Evolutionary conservation across 257 asterid genomes (phyloP), one percentile per base, ranked within the genome.

Genomic region (Salvia splendens): DNA sequence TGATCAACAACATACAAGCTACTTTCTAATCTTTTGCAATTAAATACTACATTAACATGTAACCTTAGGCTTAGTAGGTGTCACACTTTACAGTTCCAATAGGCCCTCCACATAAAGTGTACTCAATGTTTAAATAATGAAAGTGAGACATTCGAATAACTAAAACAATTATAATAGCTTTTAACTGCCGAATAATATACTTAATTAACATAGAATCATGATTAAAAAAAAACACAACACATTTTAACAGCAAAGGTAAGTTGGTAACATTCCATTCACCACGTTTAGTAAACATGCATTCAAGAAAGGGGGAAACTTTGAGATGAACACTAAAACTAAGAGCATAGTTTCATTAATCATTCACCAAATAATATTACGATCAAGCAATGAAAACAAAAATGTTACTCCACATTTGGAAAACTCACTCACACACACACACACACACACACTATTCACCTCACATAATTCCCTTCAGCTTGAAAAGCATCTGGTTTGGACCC

Each of bases 401-500:
- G 56, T 2, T 8, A 16, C 3, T 2, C 3, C 17, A 8, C 6
- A 48, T 48, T 48, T 48, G 53, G n/a, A 52, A 52, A 52, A 20
- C n/a, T 2, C 33, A 64, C 17, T 6, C 36, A 62, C 15, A 42
- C 8, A 35, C 20, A 36, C 32, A n/a, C 24, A 41, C 17, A 63
- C 42, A 38, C 42, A 73, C 9, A 43, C 45, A 47, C 14, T 54
- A 60, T 51, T 68, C 54, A 84, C 96, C 95, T 89, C 75, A 81
- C 85, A 67, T 63, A 77, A 77, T 69, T 83, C 15, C 92, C 97
- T 57, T 85, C 85, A 64, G 84, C 77, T 78, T 84, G 95, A 70
- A 92, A 92, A 73, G 91, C 84, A 83, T 92, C 96, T 47, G 96
- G 93, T 83, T 87, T 92, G 36, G 98, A 92, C 6, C 97, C 96